Evolutionary conservation across 1,284 basidiomycete genomes (phyloP), one percentile per base, ranked within the genome.

Genomic region (Trichosporon inkin): DNA sequence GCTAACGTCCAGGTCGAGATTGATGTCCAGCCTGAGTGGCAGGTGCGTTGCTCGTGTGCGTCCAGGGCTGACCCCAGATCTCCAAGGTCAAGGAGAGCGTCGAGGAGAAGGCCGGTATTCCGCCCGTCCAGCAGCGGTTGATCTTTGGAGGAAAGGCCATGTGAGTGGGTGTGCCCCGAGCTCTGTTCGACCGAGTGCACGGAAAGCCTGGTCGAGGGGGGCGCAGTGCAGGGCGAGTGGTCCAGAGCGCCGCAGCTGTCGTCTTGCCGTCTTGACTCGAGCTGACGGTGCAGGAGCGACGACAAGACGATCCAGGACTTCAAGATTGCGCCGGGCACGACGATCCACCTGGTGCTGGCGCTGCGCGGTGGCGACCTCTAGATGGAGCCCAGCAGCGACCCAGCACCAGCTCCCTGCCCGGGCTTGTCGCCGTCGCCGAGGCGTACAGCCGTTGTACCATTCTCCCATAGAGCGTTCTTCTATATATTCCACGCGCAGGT

Each of bases 41-140:
- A 89, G 83, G 94, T 88, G 62, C 60, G 84, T 73, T 38, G 19
- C 24, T 28, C n/a, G 22, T 19, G 4, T n/a, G 8, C 3, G 13
- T 17, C 51, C 4, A 3, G 28, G 57, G 55, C 60, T 64, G 17
- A 66, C 56, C 10, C 11, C 68, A 96, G 94, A 92, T 97, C 75
- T 83, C 86, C 52, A 87, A 92, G 68, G 95, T 99, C 81, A 99
- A 99, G 82, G 94, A 97, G 83, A 90, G 92, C 77, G 92, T 99
- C 34, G 96, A 99, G 78, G 95, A 98, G 81, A 96, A 99, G 80
- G 95, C 94, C 40, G 96, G 95, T 71, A 96, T 99, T 53, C 96
- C 96, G 16, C 95, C 96, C 62, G 90, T 84, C 39, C 96, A 99
- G 79, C 96, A 99, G 78, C 86, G 96, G 62, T 80, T 99, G 70